These are phyloP conservation scores for Trichophyton schoenleinii DNA, from an alignment of 2,329 filamentous ascomycete genomes.

Conservation along the genomic window DNA sequence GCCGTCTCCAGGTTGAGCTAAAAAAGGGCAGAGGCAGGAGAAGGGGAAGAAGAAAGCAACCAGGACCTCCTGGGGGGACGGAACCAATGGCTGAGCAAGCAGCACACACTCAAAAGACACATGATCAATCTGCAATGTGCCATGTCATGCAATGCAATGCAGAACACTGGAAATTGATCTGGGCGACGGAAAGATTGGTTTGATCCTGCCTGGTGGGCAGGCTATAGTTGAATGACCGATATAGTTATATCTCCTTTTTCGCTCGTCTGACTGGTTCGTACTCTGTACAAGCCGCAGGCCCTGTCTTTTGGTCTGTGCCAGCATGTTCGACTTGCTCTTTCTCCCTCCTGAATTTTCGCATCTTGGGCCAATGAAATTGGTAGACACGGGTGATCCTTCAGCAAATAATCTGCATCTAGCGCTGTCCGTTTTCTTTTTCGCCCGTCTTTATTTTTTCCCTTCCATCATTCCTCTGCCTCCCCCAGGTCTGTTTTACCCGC, in stretches of 20 bases:
- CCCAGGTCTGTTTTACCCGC: too few relatives aligned
- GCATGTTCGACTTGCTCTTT: background rate
- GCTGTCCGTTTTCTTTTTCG: background rate
- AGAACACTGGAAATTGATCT: background rate
- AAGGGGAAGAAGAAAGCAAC: background rate
- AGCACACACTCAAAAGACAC: background rate
- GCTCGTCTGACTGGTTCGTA: background rate
- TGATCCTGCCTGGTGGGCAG: background rate
- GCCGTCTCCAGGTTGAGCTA: background rate
- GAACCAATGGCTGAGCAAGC: background rate
- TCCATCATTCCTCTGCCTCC: too few relatives aligned
- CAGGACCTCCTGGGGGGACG: background rate
- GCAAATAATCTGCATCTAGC: background rate
- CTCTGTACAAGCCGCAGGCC: background rate
- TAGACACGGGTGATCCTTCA: background rate
- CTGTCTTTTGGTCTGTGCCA: conserved; percentile 3
- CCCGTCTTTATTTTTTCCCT: background rate
- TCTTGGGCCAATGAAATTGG: background rate
- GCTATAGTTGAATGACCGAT: background rate
- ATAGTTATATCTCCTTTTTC: background rate
- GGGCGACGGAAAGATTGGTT: background rate
- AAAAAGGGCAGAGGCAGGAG: background rate
- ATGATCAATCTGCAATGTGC: conserved; percentile 4
- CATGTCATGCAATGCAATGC: conserved; percentile 4
- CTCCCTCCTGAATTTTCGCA: background rate